Evolutionary conservation across 352 stramenopile genomes (phyloP).

Genomic region (Phytophthora macrochlamydospora): DNA sequence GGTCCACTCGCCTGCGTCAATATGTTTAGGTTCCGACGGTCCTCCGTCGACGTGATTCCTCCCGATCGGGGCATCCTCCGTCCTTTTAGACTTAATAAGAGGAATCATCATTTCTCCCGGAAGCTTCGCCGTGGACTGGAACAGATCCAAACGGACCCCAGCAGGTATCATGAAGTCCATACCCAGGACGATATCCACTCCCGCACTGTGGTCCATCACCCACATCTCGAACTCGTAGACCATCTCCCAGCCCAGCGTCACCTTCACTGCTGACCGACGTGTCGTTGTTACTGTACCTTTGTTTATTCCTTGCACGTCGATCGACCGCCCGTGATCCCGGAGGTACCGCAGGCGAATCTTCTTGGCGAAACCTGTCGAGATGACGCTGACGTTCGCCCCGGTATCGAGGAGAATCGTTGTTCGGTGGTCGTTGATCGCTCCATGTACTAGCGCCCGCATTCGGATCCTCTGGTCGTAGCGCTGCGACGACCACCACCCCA

Average conservation of each 20-base stretch:
- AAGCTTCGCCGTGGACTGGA: neutral
- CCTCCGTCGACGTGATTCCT: neutral
- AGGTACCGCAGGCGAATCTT: too few species aligned
- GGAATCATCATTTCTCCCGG: neutral
- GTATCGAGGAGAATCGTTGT: too few species aligned
- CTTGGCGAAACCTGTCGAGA: too few species aligned
- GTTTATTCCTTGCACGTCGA: too few species aligned
- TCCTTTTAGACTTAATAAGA: neutral
- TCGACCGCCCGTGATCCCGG: too few species aligned
- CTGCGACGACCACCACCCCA: too few species aligned
- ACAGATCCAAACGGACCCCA: neutral
- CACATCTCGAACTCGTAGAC: slow-evolving; percentile 6
- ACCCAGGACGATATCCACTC: slow-evolving; percentile 3
- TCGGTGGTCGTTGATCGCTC: too few species aligned
- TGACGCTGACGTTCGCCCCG: too few species aligned
- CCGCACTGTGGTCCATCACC: slow-evolving; percentile 6
- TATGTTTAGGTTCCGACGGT: neutral
- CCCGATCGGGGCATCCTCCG: neutral
- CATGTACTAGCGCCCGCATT: too few species aligned
- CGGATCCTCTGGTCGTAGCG: too few species aligned
- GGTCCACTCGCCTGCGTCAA: neutral
- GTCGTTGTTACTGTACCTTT: too few species aligned
- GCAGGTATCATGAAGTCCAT: slow-evolving; percentile 12
- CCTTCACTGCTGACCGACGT: neutral
- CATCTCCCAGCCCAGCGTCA: slow-evolving; percentile 1